These are phyloP conservation scores for Nidula microcarpa DNA, from an alignment of 768 basidiomycete species.

Conservation along the genomic window DNA sequence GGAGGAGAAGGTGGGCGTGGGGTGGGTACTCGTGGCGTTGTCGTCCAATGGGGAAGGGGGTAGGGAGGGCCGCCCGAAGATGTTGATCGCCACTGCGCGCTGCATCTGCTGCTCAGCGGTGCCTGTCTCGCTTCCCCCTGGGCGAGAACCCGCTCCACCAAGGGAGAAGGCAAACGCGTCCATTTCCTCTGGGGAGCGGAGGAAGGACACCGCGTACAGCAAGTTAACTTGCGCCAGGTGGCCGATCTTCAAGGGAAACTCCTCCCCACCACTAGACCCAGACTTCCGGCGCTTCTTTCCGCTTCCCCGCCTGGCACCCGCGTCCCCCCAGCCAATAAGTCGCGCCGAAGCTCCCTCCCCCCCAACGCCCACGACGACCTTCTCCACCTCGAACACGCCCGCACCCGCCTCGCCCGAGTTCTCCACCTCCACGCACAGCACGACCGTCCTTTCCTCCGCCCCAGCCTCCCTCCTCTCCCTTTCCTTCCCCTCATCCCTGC, in stretches of 20 bases:
- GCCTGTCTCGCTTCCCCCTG: slow-evolving; percentile 4
- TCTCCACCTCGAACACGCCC: slow-evolving; percentile 70
- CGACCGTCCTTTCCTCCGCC: slow-evolving; percentile 78
- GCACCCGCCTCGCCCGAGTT: slow-evolving; percentile 67
- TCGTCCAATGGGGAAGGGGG: slow-evolving; percentile 12
- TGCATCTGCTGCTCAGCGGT: slow-evolving; percentile 47
- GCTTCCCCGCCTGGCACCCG: slow-evolving; percentile 2
- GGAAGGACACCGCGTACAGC: slow-evolving; percentile 84
- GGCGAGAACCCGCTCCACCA: slow-evolving; percentile 12
- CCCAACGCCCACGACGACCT: slow-evolving; percentile 70
- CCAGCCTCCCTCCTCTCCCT: slow-evolving; percentile 62
- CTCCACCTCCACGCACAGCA: slow-evolving; percentile 90
- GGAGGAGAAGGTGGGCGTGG: slow-evolving; percentile 75
- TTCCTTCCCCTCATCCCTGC: slow-evolving; percentile 14
- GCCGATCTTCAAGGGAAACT: slow-evolving; percentile 72
- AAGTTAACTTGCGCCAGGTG: slow-evolving; percentile 83
- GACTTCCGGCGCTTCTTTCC: too few relatives aligned
- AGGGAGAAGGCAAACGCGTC: slow-evolving; percentile 34
- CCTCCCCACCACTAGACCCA: slow-evolving; percentile 38
- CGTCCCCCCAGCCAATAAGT: slow-evolving; percentile 55
- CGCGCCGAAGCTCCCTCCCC: slow-evolving; percentile 55
- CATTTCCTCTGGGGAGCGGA: slow-evolving; percentile 60
- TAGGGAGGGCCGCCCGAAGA: slow-evolving; percentile 70
- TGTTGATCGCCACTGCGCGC: slow-evolving; percentile 75
- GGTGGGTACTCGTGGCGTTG: slow-evolving; percentile 24